Base-by-base conservation (phyloP, 495 filamentous ascomycete genomes). In the Tuber brumale region DNA sequence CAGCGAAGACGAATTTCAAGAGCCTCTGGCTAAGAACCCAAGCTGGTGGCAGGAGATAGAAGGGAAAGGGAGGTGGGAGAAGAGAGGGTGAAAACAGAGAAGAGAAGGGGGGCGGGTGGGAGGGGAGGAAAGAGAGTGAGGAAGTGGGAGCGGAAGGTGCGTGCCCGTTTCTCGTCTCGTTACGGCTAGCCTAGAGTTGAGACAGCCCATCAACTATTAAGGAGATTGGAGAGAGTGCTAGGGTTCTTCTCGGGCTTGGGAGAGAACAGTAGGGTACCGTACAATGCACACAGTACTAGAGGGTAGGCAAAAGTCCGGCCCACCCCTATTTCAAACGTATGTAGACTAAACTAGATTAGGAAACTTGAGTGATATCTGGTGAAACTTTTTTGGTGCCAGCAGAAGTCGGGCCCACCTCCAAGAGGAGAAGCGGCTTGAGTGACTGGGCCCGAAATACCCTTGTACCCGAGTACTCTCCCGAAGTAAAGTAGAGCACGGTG, bases 1-100 rank as follows among this genome's bases (percentile, higher is more conserved):
- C 70, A 79, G 72, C 73, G 77, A 39, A 27, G 48, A 71, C 27
- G 45, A 71, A 77, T 72, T 75, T 72, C 31, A 27, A 78, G 76
- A 76, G 78, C 73, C 79, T 76, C 74, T 77, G 69, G 76, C 78
- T 74, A 57, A 45, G 27, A 72, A 80, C 51, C 74, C 74, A 71
- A 41, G 39, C 18, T 71, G 70, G 27, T 71, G 42, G 57, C n/a
- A 44, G 72, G 74, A 51, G 74, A 71, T 44, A 72, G 77, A 74
- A 74, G 72, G 66, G 21, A 46, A 73, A 57, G 42, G 45, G 72
- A 44, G 42, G 70, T 41, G 27, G 39, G 51, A 57, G 70, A 43
- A 51, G 44, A 39, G 44, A 73, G 61, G 41, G 42, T 19, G 75
- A 72, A 77, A 74, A 75, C 39, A 81, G 71, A 71, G 72, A 72